A percentile compares a stretch with the other conserved stretches of the same genome.
Conservation (phyloP, 108 stramenopile genomes). For the Discostella pseudostelligera region DNA sequence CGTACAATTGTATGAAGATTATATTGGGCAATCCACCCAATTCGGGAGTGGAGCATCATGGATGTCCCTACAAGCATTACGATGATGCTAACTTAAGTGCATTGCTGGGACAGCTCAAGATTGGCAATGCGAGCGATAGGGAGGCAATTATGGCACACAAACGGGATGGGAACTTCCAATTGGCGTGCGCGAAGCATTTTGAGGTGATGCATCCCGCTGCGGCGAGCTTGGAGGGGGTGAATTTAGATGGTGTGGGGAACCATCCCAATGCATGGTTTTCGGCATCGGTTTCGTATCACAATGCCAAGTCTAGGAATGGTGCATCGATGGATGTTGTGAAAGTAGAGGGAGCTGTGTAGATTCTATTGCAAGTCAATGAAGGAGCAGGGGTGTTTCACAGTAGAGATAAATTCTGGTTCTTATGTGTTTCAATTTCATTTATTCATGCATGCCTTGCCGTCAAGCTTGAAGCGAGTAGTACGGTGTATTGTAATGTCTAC, state of each 20-base stretch:
- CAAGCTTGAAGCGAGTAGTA: too few relatives aligned
- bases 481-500: too few relatives aligned
- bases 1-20: slow-evolving; percentile 91
- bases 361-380: neutral
- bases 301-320: slow-evolving; percentile 40
- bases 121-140: slow-evolving; percentile 60
- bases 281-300: slow-evolving; percentile 68
- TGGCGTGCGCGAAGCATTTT: slow-evolving; percentile 96
- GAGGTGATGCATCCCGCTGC: slow-evolving; percentile 85
- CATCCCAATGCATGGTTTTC: slow-evolving; percentile 98
- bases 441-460: too few relatives aligned
- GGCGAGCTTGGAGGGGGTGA: slow-evolving; percentile 35
- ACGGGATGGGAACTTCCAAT: slow-evolving; percentile 78
- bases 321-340: slow-evolving; percentile 14
- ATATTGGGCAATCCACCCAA: slow-evolving; percentile 83
- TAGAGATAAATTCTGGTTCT: too few relatives aligned
- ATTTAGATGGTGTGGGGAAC: slow-evolving; percentile 88
- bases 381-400: too few relatives aligned
- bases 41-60: slow-evolving; percentile 87
- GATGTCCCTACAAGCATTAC: slow-evolving; percentile 95
- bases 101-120: slow-evolving; percentile 55
- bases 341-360: slow-evolving; percentile 11
- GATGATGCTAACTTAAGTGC: slow-evolving; percentile 71
- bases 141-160: slow-evolving; percentile 78
- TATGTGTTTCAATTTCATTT: too few relatives aligned